Base-by-base conservation (phyloP, 2,329 filamentous ascomycete genomes). In the Dactylellina drechsleri region DNA sequence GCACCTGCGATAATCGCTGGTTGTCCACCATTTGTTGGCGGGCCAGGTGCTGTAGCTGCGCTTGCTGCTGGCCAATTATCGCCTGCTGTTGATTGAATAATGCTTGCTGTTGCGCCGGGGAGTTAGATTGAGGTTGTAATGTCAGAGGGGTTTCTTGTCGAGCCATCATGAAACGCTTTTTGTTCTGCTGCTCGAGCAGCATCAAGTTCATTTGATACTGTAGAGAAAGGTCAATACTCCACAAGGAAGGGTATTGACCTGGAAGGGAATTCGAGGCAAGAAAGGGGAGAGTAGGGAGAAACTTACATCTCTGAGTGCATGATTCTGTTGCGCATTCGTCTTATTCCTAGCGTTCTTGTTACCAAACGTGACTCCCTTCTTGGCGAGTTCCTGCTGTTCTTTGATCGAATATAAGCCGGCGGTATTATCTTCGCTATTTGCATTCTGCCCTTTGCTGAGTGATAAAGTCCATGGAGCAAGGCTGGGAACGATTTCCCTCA, bases 401-500 rank as follows among this genome's bases (percentile, higher is more conserved):
- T 66, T 68, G 26, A 76, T 56, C 18, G 72, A 76, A 49, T 76
- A 76, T 12, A 76, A 16, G 10, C 72, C 72, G 4, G 64, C 60
- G 12, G 72, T 70, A 18, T 70, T 53, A 43, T 76, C 72, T 41
- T 15, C 59, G 45, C 28, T 36, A 7, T 8, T 16, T 5, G 31
- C 13, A 45, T 4, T 26, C 18, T 7, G 13, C 49, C 45, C 77
- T 31, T 82, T 81, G 13, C 79, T 82, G 5, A 89, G 81, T 68
- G 84, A 84, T 77, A 90, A 83, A 58, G 82, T 84, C 88, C 88
- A 90, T 0, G 86, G 83, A 0, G 83, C 79, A 41, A 90, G 83
- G 2, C 80, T 81, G 0, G 88, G 88, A 1, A 88, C 85, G 12
- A 81, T 81, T 70, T 89, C 86, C 23, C 85, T 83, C 1, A 89